Evolutionary conservation across 257 asterid genomes (phyloP).

Genomic region (Striga asiatica): DNA sequence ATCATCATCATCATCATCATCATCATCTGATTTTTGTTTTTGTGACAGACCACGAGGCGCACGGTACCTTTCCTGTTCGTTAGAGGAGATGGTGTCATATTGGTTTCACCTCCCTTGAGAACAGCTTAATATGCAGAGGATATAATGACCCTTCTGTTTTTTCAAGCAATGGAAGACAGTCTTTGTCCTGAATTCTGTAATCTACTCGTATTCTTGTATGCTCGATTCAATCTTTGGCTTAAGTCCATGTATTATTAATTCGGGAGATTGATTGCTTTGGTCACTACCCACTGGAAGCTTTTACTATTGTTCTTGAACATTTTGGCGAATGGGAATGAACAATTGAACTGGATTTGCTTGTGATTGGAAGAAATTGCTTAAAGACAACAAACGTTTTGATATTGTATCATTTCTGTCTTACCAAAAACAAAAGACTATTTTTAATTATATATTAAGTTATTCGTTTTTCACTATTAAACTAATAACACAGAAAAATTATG

Average conservation of each 20-base stretch:
- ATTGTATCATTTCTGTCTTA: no score
- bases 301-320: no score
- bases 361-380: background rate
- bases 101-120: constrained; percentile 76
- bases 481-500: no score
- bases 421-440: no score
- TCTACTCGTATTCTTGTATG: background rate
- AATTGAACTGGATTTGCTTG: no score
- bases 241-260: background rate
- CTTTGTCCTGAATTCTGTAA: background rate
- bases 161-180: background rate
- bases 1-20: no score
- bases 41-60: constrained; percentile 50
- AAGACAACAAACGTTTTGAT: no score
- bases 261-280: background rate
- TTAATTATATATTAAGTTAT: no score
- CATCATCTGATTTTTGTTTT: background rate
- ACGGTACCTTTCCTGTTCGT: constrained; percentile 63
- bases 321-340: background rate
- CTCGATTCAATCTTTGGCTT: background rate
- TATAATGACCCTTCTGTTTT: background rate
- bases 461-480: no score
- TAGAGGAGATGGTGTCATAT: constrained; percentile 77
- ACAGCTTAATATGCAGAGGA: constrained; percentile 34
- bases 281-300: no score